These are phyloP conservation scores for Phytopythium sindhum DNA, from an alignment of 352 stramenopile genomes.

Conservation along the genomic window DNA sequence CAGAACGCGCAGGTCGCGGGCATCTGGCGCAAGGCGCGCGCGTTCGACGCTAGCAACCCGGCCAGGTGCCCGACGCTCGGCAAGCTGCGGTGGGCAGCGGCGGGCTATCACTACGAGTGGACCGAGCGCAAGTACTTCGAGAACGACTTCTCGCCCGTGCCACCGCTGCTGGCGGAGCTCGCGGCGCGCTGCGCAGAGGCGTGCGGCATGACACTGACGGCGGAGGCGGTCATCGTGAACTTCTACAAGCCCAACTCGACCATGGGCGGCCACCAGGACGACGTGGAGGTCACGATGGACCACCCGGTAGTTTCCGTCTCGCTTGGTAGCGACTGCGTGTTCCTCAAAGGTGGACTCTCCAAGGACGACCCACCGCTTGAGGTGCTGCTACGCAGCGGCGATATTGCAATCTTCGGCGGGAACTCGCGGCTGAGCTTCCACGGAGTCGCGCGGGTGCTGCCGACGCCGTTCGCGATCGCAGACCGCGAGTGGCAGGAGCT, in stretches of 20 bases:
- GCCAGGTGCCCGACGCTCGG: slow-evolving; percentile 35
- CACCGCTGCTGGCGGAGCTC: slow-evolving; percentile 37
- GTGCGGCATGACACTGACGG: slow-evolving; percentile 46
- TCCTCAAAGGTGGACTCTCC: slow-evolving; percentile 64
- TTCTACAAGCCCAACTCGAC: slow-evolving; percentile 77
- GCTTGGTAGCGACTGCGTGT: slow-evolving; percentile 65
- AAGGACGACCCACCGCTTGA: slow-evolving; percentile 63
- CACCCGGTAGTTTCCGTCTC: slow-evolving; percentile 79
- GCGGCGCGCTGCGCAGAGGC: slow-evolving; percentile 37
- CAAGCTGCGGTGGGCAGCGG: slow-evolving; percentile 71
- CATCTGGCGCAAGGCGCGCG: slow-evolving; percentile 51
- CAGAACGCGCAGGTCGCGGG: slow-evolving; percentile 43
- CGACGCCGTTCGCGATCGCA: slow-evolving; percentile 34
- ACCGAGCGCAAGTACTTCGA: slow-evolving; percentile 65
- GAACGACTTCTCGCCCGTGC: slow-evolving; percentile 50
- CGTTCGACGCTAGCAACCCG: slow-evolving; percentile 33
- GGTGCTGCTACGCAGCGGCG: slow-evolving; percentile 63
- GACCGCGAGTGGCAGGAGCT: slow-evolving; percentile 24
- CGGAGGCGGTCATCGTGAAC: slow-evolving; percentile 81
- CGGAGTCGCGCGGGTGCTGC: slow-evolving; percentile 57
- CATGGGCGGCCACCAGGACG: slow-evolving; percentile 82
- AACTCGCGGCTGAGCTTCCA: slow-evolving; percentile 70
- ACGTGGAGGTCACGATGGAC: slow-evolving; percentile 83
- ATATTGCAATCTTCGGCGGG: slow-evolving; percentile 61
- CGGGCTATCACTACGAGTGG: slow-evolving; percentile 83